These are phyloP conservation scores for Kwoniella sp. DNA, from an alignment of 768 basidiomycete species.

Conservation along the genomic window DNA sequence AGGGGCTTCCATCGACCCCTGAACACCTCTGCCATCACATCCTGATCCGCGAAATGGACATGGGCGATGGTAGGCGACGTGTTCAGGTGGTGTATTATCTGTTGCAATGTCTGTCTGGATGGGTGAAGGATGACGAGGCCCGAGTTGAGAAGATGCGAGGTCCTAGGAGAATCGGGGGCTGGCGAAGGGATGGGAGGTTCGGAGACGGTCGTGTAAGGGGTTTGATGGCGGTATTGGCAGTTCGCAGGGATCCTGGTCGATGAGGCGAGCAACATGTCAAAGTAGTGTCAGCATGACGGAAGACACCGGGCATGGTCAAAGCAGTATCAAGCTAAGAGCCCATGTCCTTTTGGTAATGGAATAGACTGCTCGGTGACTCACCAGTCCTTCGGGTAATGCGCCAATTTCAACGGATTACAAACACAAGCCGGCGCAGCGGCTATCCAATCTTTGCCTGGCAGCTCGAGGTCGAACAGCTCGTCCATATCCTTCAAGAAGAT, in stretches of 20 bases:
- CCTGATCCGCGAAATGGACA: slow-evolving; percentile 88
- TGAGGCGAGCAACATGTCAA: background rate
- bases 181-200: slow-evolving; percentile 57
- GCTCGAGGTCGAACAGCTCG: slow-evolving; percentile 48
- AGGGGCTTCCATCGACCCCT: slow-evolving; percentile 59
- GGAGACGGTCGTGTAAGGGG: slow-evolving; percentile 56
- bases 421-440: slow-evolving; percentile 89
- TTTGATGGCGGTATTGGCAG: slow-evolving; percentile 72
- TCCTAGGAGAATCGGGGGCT: slow-evolving; percentile 63
- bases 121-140: slow-evolving; percentile 83
- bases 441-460: slow-evolving; percentile 65
- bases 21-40: slow-evolving; percentile 81
- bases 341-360: too few relatives aligned
- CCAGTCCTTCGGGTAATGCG: slow-evolving; percentile 91
- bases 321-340: too few relatives aligned
- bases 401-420: slow-evolving; percentile 83
- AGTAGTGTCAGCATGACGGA: too few relatives aligned
- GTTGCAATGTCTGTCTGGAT: slow-evolving; percentile 63
- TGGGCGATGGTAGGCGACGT: slow-evolving; percentile 63
- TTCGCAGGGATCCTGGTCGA: slow-evolving; percentile 80
- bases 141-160: slow-evolving; percentile 82
- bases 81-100: slow-evolving; percentile 65
- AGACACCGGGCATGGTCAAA: too few relatives aligned
- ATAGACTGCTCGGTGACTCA: slow-evolving; percentile 52
- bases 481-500: slow-evolving; percentile 50